Base-by-base conservation (phyloP, 768 basidiomycete species). In the Auriscalpium orientale region DNA sequence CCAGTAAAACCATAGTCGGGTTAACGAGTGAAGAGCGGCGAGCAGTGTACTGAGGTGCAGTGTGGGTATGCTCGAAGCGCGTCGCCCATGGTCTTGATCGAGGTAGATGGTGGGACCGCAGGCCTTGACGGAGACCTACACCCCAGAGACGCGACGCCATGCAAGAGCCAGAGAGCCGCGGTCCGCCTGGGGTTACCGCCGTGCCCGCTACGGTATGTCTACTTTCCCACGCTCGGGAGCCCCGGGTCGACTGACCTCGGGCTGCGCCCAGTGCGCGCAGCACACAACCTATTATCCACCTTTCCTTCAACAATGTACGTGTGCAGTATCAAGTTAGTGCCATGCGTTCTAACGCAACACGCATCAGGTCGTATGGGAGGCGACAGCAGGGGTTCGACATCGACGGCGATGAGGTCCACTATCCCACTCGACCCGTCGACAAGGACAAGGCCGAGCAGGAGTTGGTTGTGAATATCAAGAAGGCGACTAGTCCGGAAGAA, bases 401-500 rank as follows among this genome's bases (percentile, higher is more conserved):
- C 56, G 89, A 90, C 61, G 86, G 87, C 53, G 91, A 91, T 63
- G 79, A 81, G 34, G 80, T 91, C 57, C 93, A 97, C 70, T 93
- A 92, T 71, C 95, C 95, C 33, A 98, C 95, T 34, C 83, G 95
- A 56, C 95, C 95, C 28, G 97, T 99, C 22, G 95, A 98, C 76
- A 98, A 91, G 77, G 97, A 98, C 67, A 97, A 94, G 76, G 94
- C 93, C 47, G 97, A 99, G 69, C 81, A 86, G 54, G 97, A 98
- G 70, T 82, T 99, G 16, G 85, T 86, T 16, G 79, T 95, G 36
- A 94, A 95, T 67, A 95, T 99, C 71, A 99, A 99, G 81, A 99
- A 99, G 70, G 97, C 97, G 4, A 98, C 95, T 7, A 93, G 82
- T 66, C 76, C 92, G 44, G 97, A 99, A 51, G 97, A 98, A 75